Conservation (phyloP, 768 basidiomycete species). For the Hygrocybe coccinea region DNA sequence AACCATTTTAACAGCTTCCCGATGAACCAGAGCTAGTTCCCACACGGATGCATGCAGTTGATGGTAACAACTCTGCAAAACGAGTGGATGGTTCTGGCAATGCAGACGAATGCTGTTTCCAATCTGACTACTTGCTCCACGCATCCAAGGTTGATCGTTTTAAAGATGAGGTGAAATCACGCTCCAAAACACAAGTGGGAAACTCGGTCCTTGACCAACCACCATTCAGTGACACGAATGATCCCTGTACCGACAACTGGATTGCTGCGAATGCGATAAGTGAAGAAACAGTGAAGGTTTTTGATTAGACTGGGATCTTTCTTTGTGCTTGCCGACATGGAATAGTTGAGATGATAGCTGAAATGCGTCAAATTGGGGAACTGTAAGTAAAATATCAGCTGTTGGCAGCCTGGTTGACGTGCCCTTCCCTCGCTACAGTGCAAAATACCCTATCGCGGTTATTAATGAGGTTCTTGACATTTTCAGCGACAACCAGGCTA, state of each 20-base stretch:
- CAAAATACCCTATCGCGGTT: conserved; percentile 26
- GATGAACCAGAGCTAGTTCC: conserved; percentile 27
- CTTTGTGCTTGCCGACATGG: conserved; percentile 33
- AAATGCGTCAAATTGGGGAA: conserved; percentile 35
- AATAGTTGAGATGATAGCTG: conserved; percentile 24
- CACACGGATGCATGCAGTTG: conserved; percentile 23
- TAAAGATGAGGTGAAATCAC: conserved; percentile 25
- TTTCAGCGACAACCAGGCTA: conserved; percentile 10
- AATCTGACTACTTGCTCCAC: conserved; percentile 24
- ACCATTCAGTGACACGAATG: conserved; percentile 1
- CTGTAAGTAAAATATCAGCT: conserved; percentile 24
- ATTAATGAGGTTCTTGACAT: conserved; percentile 19
- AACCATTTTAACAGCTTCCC: conserved; percentile 17
- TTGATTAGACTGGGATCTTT: conserved; percentile 37
- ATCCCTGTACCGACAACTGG: conserved; percentile 28
- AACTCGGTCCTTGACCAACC: not conserved
- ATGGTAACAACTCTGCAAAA: conserved; percentile 34
- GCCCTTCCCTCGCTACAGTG: conserved; percentile 12
- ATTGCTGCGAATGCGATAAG: conserved; percentile 25
- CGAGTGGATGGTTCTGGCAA: conserved; percentile 20
- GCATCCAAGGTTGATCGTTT: conserved; percentile 24
- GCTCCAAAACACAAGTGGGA: conserved; percentile 3
- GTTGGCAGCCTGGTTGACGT: not conserved
- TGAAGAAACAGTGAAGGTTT: conserved; percentile 30
- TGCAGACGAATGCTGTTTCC: conserved; percentile 17